phyloP scores from a whole-genome alignment of 306 rosid genomes.

The Vigna trinervia region DNA sequence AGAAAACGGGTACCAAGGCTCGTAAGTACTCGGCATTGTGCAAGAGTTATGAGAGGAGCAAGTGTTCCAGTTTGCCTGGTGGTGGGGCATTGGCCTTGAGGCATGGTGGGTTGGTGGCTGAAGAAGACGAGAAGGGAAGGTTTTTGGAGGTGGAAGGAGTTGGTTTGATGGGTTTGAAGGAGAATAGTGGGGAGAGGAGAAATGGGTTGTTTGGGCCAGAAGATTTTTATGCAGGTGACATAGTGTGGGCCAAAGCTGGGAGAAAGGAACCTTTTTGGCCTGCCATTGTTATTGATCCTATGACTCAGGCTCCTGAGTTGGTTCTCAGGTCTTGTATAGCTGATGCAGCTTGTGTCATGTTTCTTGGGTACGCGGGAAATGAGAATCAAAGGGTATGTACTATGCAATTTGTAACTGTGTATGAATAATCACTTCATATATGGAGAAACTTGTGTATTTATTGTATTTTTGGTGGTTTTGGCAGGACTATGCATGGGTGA shows the following conservation, averaged over 20 bases:
- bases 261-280: conserved; percentile 99
- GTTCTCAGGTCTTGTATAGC: conserved; percentile 90
- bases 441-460: conserved; percentile 37
- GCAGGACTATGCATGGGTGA: conserved; percentile 99
- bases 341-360: conserved; percentile 98
- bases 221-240: conserved; percentile 89
- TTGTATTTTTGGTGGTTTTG: conserved; percentile 51
- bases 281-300: conserved; percentile 95
- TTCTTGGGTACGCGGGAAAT: conserved; percentile 85
- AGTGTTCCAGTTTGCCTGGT: conserved; percentile 55
- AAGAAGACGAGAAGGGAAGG: conserved; percentile 54
- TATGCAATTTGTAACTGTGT: neutral
- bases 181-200: conserved; percentile 47
- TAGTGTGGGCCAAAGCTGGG: conserved; percentile 98
- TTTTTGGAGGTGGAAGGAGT: conserved; percentile 56
- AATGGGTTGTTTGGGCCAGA: conserved; percentile 85
- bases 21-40: conserved; percentile 64
- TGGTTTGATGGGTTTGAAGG: conserved; percentile 48
- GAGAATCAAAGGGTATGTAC: conserved; percentile 80
- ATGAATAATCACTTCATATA: conserved; percentile 33
- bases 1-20: conserved; percentile 51
- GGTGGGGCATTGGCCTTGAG: conserved; percentile 50
- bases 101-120: conserved; percentile 54
- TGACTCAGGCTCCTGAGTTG: conserved; percentile 90
- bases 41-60: conserved; percentile 49